Base-by-base conservation (phyloP, 2,329 filamentous ascomycete species). In the Fusarium mundagurra region DNA sequence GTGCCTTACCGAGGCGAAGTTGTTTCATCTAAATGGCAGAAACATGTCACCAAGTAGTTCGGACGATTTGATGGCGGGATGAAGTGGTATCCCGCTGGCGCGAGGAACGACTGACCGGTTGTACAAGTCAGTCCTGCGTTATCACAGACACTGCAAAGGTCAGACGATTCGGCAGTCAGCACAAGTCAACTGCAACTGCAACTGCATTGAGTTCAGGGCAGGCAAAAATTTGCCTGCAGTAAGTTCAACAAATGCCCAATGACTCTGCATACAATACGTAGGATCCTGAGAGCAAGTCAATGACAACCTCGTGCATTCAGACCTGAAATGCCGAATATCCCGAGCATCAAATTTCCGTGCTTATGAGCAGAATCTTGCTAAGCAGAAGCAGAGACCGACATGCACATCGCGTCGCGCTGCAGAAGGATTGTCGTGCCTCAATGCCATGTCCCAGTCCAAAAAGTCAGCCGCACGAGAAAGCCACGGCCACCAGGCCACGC, bases 1-100 rank as follows among this genome's bases (percentile, higher is more conserved):
- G 41, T 55, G 64, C 72, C 41, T 59, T 57, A 17, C 64, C 57
- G 68, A 71, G 60, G 27, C 54, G 41, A 53, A 57, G 22, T 45
- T 60, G 71, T 69, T 72, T 74, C 72, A 74, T 69, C 29, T 6
- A 58, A 33, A 67, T 61, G 36, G 24, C n/a, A 41, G 34, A 58
- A 67, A 63, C 58, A 57, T 48, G 47, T 27, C 36, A 62, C 36
- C 29, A 47, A 54, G 24, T 48, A 61, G 50, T 57, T 63, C 55
- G 51, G 64, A 57, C 34, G 57, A 47, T 44, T 41, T 29, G 47
- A 57, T 36, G 66, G 66, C 44, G 50, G 39, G 53, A 36, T 41
- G 41, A 67, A 41, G 45, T 33, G 27, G 27, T 24, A 24, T 51
- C 29, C 41, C 29, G 20, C 33, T 18, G 24, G 45, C 20, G 38